Evolutionary conservation across 2,329 filamentous ascomycete species (phyloP).

Genomic region (Fusarium cicatricum): DNA sequence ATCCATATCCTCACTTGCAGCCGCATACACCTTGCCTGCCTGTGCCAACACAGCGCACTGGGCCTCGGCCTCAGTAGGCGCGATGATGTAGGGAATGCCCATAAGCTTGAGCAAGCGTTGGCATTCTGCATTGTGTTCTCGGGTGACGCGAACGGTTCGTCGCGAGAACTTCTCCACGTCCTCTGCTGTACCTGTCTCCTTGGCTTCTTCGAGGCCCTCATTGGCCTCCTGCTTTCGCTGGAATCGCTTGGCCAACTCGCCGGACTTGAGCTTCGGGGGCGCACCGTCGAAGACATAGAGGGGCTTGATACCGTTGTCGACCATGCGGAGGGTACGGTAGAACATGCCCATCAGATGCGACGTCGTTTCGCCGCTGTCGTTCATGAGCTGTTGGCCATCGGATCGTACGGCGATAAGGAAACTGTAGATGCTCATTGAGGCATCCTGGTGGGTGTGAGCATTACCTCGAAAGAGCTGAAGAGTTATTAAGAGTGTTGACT

Average conservation of each 20-base stretch:
- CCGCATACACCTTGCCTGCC: slow-evolving; percentile 95
- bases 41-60: slow-evolving; percentile 91
- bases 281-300: slow-evolving; percentile 98
- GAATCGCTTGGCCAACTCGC: slow-evolving; percentile 94
- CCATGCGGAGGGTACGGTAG: slow-evolving; percentile 96
- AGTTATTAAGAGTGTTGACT: slow-evolving; percentile 46
- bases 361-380: slow-evolving; percentile 93
- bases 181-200: slow-evolving; percentile 94
- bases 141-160: slow-evolving; percentile 91
- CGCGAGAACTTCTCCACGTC: slow-evolving; percentile 99
- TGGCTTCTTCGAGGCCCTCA: slow-evolving; percentile 91
- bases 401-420: slow-evolving; percentile 98
- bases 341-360: slow-evolving; percentile 99
- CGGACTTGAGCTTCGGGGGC: slow-evolving; percentile 96
- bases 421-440: slow-evolving; percentile 98
- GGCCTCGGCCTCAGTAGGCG: slow-evolving; percentile 95
- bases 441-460: slow-evolving; percentile 46
- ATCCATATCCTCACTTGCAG: slow-evolving; percentile 98
- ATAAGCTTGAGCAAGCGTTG: slow-evolving; percentile 90
- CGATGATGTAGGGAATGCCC: slow-evolving; percentile 94
- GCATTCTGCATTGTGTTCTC: slow-evolving; percentile 96
- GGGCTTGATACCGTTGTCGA: slow-evolving; percentile 98
- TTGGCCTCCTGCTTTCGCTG: slow-evolving; percentile 93
- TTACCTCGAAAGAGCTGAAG: neutral
- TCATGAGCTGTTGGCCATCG: slow-evolving; percentile 95